Conservation (phyloP, 768 basidiomycete species). For the Amanita jacksonii region DNA sequence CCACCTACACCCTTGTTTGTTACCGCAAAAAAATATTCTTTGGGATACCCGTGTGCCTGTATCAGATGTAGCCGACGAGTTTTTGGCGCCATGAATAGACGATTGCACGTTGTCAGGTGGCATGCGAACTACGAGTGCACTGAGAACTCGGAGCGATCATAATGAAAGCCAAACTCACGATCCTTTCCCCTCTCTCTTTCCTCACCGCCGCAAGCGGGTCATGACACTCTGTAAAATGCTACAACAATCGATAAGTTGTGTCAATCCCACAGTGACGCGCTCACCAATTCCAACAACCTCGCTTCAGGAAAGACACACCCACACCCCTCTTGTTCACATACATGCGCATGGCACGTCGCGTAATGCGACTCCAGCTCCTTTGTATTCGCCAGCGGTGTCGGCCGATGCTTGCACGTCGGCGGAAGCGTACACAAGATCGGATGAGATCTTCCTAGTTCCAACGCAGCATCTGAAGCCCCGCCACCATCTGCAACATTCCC, state of each 20-base stretch:
- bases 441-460: constrained; percentile 14
- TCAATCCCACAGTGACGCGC: too few species aligned
- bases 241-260: too few species aligned
- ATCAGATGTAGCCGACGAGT: constrained; percentile 75
- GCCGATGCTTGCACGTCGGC: constrained; percentile 66
- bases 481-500: too few species aligned
- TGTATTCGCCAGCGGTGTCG: constrained; percentile 55
- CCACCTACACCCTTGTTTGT: constrained; percentile 88
- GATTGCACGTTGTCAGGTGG: constrained; percentile 49
- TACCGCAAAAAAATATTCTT: constrained; percentile 85
- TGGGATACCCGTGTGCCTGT: constrained; percentile 72
- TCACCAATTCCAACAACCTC: constrained; percentile 67
- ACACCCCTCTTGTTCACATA: constrained; percentile 63
- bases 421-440: constrained; percentile 64
- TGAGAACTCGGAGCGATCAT: constrained; percentile 4
- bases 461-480: too few species aligned
- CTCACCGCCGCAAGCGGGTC: constrained; percentile 74
- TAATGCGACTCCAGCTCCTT: constrained; percentile 78
- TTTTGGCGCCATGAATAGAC: constrained; percentile 64
- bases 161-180: constrained; percentile 36
- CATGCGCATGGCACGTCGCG: constrained; percentile 74
- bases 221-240: constrained; percentile 85
- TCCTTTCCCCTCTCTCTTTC: constrained; percentile 78
- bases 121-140: constrained; percentile 59
- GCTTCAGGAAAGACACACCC: constrained; percentile 81